These are phyloP conservation scores for Fusarium oxysporum DNA, from an alignment of 2,329 filamentous ascomycete species.

Conservation along the genomic window DNA sequence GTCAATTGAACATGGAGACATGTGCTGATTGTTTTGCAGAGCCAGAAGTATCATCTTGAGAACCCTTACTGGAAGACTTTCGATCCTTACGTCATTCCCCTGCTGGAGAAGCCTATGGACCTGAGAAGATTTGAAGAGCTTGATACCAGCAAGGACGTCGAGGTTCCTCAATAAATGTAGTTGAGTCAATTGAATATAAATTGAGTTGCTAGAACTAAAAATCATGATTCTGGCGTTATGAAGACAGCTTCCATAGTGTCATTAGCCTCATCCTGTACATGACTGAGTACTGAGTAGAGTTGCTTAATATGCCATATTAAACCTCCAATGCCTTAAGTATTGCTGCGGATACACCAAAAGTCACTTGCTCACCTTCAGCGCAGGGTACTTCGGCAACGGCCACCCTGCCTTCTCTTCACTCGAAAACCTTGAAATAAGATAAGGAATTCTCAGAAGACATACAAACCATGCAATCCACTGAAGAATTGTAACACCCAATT, in stretches of 20 bases:
- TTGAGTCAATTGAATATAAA: background rate
- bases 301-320: background rate
- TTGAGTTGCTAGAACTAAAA: background rate
- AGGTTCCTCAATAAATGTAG: slow-evolving; percentile 49
- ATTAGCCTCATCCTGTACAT: background rate
- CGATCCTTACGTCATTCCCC: slow-evolving; percentile 77
- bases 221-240: too few relatives aligned
- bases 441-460: slow-evolving; percentile 17
- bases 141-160: slow-evolving; percentile 64
- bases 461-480: slow-evolving; percentile 28
- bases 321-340: accelerated
- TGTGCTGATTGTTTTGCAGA: slow-evolving; percentile 47
- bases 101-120: slow-evolving; percentile 77
- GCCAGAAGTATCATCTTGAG: slow-evolving; percentile 71
- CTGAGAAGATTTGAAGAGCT: slow-evolving; percentile 75
- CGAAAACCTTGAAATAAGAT: slow-evolving; percentile 22
- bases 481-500: slow-evolving; percentile 15
- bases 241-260: too few relatives aligned
- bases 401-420: slow-evolving; percentile 31
- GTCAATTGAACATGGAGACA: accelerated
- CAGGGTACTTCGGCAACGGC: slow-evolving; percentile 23
- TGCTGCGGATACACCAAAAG: accelerated
- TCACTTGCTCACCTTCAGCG: background rate
- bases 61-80: slow-evolving; percentile 84
- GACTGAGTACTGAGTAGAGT: background rate